A percentile compares a stretch with the other conserved stretches of the same genome.
phyloP scores from a whole-genome alignment of 179 eudicot species.

The Kewa caespitosa region DNA sequence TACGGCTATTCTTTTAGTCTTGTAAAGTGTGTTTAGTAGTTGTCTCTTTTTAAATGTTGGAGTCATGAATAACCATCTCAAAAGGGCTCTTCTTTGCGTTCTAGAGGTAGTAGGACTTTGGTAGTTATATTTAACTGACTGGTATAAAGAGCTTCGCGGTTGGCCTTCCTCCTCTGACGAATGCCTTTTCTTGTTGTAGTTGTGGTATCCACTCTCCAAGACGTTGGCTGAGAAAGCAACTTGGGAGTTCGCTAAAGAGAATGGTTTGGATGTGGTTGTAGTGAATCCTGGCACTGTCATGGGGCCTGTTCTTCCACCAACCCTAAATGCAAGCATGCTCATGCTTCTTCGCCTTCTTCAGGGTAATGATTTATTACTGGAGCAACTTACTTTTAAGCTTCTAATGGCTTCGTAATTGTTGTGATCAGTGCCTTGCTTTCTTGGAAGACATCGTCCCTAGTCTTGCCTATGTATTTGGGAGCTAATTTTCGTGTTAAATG shows the following conservation, averaged over 20 bases:
- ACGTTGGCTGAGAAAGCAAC: slow-evolving; percentile 80
- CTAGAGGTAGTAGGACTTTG: not conserved
- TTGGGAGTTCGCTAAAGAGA: slow-evolving; percentile 80
- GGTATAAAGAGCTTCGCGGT: too few species aligned
- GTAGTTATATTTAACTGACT: slow-evolving; percentile 1
- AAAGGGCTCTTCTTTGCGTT: not conserved
- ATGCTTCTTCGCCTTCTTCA: slow-evolving; percentile 75
- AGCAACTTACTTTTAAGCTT: not conserved
- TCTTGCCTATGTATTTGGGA: too few species aligned
- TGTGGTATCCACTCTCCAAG: slow-evolving; percentile 94
- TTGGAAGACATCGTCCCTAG: too few species aligned
- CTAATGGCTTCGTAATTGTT: not conserved
- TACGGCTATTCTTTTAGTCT: not conserved
- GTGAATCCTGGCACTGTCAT: slow-evolving; percentile 85
- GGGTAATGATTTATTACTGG: slow-evolving; percentile 43
- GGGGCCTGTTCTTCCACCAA: slow-evolving; percentile 82
- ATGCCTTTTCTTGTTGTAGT: slow-evolving; percentile 41
- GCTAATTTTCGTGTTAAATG: too few species aligned
- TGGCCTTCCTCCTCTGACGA: too few species aligned
- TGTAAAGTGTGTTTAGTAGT: not conserved
- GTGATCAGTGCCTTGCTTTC: not conserved
- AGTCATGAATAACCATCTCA: not conserved
- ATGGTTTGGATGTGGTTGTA: slow-evolving; percentile 72
- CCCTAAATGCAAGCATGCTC: slow-evolving; percentile 81
- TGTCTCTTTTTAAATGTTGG: not conserved